Conservation (phyloP, 768 basidiomycete genomes). For the Tulasnella sp. region DNA sequence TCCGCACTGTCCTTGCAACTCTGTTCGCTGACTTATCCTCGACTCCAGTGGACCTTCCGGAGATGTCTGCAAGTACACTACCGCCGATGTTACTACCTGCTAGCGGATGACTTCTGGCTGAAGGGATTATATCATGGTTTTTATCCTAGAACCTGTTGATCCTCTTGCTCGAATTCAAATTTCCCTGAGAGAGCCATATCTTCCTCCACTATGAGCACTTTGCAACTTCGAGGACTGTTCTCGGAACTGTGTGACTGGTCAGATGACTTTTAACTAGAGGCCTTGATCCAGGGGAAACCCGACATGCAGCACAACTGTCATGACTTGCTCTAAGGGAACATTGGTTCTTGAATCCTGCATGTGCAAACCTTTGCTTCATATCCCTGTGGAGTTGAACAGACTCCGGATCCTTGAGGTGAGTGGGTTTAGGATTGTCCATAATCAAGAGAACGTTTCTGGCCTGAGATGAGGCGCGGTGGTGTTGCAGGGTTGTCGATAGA, state of each 20-base stretch:
- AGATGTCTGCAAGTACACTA: conserved; percentile 7
- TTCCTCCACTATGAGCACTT: neutral
- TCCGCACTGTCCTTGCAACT: neutral
- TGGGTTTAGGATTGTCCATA: conserved; percentile 44
- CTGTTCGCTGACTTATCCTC: neutral
- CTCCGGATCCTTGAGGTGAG: conserved; percentile 28
- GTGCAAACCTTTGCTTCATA: neutral
- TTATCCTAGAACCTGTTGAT: neutral
- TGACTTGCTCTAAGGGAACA: neutral
- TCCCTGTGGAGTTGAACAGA: neutral
- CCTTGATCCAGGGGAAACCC: conserved; percentile 1
- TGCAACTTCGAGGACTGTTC: neutral
- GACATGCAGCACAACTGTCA: neutral
- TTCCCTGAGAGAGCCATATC: neutral
- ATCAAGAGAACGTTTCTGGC: conserved; percentile 59
- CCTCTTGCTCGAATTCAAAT: neutral
- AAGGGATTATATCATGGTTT: neutral
- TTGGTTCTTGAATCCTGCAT: neutral
- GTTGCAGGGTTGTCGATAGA: conserved; percentile 50
- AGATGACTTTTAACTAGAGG: conserved; percentile 8
- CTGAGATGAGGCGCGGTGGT: conserved; percentile 53
- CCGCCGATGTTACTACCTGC: conserved; percentile 11
- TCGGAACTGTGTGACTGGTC: neutral
- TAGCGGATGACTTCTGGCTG: neutral
- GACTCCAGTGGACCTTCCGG: neutral